Evolutionary conservation across 495 filamentous ascomycete species (phyloP), one percentile per base, ranked within the genome.

Genomic region (Corynascus novoguineensis): DNA sequence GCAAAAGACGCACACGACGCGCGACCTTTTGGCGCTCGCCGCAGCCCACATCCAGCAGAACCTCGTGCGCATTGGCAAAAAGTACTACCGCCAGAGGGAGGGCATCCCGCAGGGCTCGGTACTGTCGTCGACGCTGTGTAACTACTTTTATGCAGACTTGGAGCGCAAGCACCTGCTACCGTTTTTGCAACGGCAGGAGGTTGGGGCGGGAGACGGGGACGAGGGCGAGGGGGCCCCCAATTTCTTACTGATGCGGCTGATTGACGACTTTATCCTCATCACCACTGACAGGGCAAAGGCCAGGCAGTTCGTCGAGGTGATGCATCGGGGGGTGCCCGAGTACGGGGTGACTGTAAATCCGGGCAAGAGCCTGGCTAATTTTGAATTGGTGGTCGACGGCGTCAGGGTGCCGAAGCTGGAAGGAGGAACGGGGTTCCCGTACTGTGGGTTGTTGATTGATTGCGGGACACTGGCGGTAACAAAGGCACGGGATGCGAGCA

Each of bases 51-150:
- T 97, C 11, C 75, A 82, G 40, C 78, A 82, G 35, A 97, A 97
- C 63, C 75, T 96, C 28, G 81, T 97, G 68, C 90, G 88, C 60
- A 86, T 97, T 49, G 92, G 90, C 24, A 92, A 92, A 75, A 88
- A 86, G 50, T 93, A 85, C 71, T 97, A 89, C 64, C 81, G 90
- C 12, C 93, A 97, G 63, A 91, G 85, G 63, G 75, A 80, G 31
- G 93, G 93, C 14, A 96, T 98, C 22, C 91, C 93, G 0, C 93
- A 98, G 69, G 93, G 93, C 34, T 96, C 90, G 0, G 78, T 96
- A 0, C 65, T 98, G 24, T 96, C 91, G 10, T 87, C 82, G 47
- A 75, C 89, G 29, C 77, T 98, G 0, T 97, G 95, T 78, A 97
- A 90, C 67, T 89, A 92, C 66, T 95, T 97, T 67, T 97, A 97